These are phyloP conservation scores for Capronia coronata DNA, from an alignment of 2,329 filamentous ascomycete genomes.

Conservation along the genomic window DNA sequence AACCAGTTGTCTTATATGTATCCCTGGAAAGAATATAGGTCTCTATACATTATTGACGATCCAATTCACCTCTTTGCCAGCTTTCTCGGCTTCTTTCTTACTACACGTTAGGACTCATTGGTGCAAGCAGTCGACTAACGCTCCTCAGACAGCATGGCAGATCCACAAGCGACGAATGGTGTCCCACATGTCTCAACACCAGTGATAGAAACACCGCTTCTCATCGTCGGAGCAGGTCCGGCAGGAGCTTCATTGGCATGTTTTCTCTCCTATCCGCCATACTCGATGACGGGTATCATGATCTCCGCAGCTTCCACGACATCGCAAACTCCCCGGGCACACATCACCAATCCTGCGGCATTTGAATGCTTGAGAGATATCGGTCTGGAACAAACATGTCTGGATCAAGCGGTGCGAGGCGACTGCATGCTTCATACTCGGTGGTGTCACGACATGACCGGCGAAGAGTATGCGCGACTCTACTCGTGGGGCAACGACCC, in stretches of 20 bases:
- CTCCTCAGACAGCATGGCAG: not conserved
- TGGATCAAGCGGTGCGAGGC: slow-evolving; percentile 31
- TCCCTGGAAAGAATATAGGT: too few relatives aligned
- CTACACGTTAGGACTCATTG: too few relatives aligned
- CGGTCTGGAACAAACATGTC: slow-evolving; percentile 37
- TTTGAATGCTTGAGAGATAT: slow-evolving; percentile 42
- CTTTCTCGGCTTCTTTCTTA: too few relatives aligned
- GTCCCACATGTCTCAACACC: slow-evolving; percentile 7
- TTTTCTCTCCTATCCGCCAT: slow-evolving; percentile 21
- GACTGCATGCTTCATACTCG: slow-evolving; percentile 38
- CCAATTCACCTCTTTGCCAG: too few relatives aligned
- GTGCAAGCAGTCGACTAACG: too few relatives aligned
- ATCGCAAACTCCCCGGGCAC: slow-evolving; percentile 27
- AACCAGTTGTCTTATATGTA: not conserved
- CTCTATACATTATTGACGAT: too few relatives aligned
- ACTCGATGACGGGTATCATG: slow-evolving; percentile 27
- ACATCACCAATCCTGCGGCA: slow-evolving; percentile 28
- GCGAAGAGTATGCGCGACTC: slow-evolving; percentile 41
- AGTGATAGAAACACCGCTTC: slow-evolving; percentile 21
- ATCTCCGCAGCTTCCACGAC: slow-evolving; percentile 26
- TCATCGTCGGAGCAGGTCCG: slow-evolving; percentile 45
- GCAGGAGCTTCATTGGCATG: slow-evolving; percentile 43
- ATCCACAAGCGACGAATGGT: slow-evolving; percentile 7
- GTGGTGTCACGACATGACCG: slow-evolving; percentile 42
- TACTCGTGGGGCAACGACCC: slow-evolving; percentile 42